Percentiles rank a stretch among this genome's conserved stretches.
Evolutionary conservation across 2,329 filamentous ascomycete species (phyloP).

Genomic region (Colletotrichum paranaense): DNA sequence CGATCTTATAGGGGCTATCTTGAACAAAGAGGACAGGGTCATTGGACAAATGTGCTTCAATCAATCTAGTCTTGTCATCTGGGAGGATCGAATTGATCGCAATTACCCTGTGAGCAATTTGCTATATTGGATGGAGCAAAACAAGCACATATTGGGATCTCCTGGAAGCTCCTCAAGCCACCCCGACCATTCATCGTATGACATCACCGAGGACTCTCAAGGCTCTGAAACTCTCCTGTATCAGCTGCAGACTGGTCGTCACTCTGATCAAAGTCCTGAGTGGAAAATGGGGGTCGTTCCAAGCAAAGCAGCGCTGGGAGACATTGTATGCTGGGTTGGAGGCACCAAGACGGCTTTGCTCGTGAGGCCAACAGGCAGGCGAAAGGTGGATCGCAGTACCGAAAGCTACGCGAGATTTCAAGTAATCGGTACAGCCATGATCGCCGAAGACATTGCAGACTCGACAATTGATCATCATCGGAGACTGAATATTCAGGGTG

Average conservation of each 20-base stretch:
- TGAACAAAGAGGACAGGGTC: background rate
- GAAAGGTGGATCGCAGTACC: too few species aligned
- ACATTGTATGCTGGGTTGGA: background rate
- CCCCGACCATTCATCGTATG: background rate
- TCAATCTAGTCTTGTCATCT: background rate
- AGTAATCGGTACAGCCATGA: background rate
- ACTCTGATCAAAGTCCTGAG: background rate
- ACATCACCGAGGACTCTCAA: rapidly evolving
- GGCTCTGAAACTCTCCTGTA: background rate
- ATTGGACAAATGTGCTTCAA: background rate
- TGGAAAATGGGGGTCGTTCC: background rate
- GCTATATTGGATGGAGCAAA: background rate
- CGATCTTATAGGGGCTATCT: background rate
- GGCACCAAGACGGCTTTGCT: background rate
- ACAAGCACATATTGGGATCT: background rate
- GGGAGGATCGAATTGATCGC: too few species aligned
- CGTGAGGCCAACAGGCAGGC: background rate
- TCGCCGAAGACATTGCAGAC: background rate
- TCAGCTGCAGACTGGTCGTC: background rate
- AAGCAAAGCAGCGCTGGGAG: background rate
- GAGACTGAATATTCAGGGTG: background rate
- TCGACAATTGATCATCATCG: background rate
- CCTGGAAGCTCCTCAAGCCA: background rate
- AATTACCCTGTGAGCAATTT: rapidly evolving
- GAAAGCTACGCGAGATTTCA: background rate